phyloP scores from a whole-genome alignment of 2,329 filamentous ascomycete genomes.

The Talaromyces rugulosus region DNA sequence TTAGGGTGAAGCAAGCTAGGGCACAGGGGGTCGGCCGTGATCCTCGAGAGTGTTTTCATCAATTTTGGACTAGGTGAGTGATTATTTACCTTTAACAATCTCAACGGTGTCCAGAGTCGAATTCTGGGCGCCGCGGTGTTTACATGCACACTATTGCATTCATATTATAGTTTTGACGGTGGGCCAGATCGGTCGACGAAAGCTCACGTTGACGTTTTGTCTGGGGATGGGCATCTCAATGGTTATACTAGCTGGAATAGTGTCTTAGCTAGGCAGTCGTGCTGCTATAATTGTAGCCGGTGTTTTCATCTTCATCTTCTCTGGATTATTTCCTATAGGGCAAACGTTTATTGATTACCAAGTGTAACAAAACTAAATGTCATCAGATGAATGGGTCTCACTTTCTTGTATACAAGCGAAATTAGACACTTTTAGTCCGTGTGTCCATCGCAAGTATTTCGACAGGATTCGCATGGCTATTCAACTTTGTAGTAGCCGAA shows the following conservation, averaged over 20 bases:
- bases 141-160: not conserved
- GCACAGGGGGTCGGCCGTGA: not conserved
- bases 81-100: not conserved
- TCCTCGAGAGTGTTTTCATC: not conserved
- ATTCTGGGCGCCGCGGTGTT: not conserved
- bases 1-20: not conserved
- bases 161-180: not conserved
- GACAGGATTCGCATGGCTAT: conserved; percentile 13
- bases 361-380: too few species aligned
- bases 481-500: conserved; percentile 18
- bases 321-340: not conserved
- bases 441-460: conserved; percentile 15
- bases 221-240: not conserved
- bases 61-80: not conserved
- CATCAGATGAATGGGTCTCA: not conserved
- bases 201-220: not conserved
- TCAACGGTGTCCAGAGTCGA: not conserved
- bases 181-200: not conserved
- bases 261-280: not conserved
- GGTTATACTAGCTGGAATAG: not conserved
- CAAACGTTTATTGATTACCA: too few species aligned
- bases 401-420: not conserved
- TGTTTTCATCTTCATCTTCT: not conserved
- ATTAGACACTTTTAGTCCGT: conserved; percentile 6
- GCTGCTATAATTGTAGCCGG: not conserved